Evolutionary conservation across 225 moss, liverwort and hornwort species (phyloP), one percentile per base, ranked within the genome.

Genomic region (Neckera pumila): DNA sequence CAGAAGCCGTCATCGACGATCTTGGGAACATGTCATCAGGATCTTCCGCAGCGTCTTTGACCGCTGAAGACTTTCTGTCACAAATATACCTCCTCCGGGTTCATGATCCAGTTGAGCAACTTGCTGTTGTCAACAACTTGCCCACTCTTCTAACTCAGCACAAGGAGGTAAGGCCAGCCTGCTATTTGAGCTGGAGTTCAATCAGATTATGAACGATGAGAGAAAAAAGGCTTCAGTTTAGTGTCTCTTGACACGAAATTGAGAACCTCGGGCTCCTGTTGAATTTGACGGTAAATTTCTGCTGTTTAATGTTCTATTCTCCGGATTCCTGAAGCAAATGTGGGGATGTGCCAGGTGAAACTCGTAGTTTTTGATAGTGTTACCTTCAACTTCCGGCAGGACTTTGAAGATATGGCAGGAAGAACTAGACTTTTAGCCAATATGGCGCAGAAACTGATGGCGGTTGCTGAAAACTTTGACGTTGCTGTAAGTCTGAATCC

Each of bases 371-470:
- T 99, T 60, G 99, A 99, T 86, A 99, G 99, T 90, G 88, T 99
- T 54, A 96, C 99, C 64, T 97, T 97, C 89, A 94, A 95, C 85
- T 97, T 99, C 85, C 97, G 99, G 70, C 99, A 99, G 89, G 99
- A 96, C 70, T 97, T 97, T 92, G 94, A 95, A 67, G 95, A 97
- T 62, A 97, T 97, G 96, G 96, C 93, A 57, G 87, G 89, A 90
- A 93, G 99, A 87, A 96, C 99, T 82, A 94, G 99, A 66, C 82
- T 96, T 58, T 90, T 99, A 77, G 93, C 94, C 87, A 91, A 92
- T 71, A 94, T 97, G 93, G 94, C 97, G 36, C 99, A 95, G 86
- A 95, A 93, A 76, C 83, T 99, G 84, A 93, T 95, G 92, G 87
- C 92, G 73, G 89, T 99, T 84, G 94, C 97, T 76, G 95, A 96